Percentiles rank a stretch among this genome's conserved stretches.
phyloP scores from a whole-genome alignment of 2,329 filamentous ascomycete species.

The Colletotrichum tofieldiae region DNA sequence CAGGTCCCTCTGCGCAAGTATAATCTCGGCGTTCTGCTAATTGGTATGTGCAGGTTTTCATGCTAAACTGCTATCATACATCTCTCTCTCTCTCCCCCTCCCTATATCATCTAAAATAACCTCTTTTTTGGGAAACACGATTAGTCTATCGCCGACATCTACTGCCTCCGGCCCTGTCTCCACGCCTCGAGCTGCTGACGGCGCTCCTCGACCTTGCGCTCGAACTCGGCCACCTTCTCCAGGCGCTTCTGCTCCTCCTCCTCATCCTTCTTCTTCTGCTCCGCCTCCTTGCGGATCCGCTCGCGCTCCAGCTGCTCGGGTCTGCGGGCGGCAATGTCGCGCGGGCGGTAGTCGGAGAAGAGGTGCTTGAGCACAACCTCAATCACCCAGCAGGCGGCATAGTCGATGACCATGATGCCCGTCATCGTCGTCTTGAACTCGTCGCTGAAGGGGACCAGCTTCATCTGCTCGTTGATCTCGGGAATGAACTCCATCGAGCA shows the following conservation, averaged over 20 bases:
- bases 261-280: slow-evolving; percentile 63
- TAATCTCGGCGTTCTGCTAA: neutral
- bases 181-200: slow-evolving; percentile 64
- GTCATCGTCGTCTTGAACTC: slow-evolving; percentile 95
- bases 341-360: slow-evolving; percentile 93
- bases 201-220: slow-evolving; percentile 70
- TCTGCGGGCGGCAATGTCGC: slow-evolving; percentile 90
- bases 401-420: slow-evolving; percentile 88
- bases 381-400: slow-evolving; percentile 87
- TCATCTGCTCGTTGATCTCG: slow-evolving; percentile 94
- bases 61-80: slow-evolving; percentile 17
- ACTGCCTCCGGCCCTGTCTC: slow-evolving; percentile 55
- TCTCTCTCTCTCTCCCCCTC: neutral
- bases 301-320: slow-evolving; percentile 90
- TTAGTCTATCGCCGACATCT: slow-evolving; percentile 30
- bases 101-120: neutral
- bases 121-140: neutral
- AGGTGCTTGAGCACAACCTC: slow-evolving; percentile 87
- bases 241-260: slow-evolving; percentile 68
- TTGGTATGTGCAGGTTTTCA: slow-evolving; percentile 13
- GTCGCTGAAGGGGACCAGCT: slow-evolving; percentile 88
- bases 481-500: slow-evolving; percentile 97
- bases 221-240: slow-evolving; percentile 72
- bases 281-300: slow-evolving; percentile 75
- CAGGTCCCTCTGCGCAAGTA: neutral